Evolutionary conservation across 2,329 filamentous ascomycete genomes (phyloP).

Genomic region (Paraphoma sp.): DNA sequence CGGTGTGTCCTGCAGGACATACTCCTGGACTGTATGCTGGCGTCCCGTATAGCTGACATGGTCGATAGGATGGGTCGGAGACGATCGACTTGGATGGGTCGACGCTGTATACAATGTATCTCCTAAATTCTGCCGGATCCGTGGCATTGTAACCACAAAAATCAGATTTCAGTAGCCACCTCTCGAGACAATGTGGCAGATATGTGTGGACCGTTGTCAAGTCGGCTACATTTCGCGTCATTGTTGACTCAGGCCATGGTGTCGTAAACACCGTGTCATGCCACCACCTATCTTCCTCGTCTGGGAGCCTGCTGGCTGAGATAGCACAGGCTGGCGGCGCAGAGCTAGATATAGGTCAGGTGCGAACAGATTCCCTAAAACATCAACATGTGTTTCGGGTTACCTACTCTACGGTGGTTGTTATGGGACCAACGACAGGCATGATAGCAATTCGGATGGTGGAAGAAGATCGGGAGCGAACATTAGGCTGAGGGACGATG

Average conservation of each 20-base stretch:
- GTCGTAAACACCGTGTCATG: neutral
- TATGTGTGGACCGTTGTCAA: slow-evolving; percentile 2
- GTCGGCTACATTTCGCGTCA: neutral
- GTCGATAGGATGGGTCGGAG: slow-evolving; percentile 4
- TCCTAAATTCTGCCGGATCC: too few species aligned
- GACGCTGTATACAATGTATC: neutral
- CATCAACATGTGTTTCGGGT: too few species aligned
- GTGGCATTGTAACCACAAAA: neutral
- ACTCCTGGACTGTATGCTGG: slow-evolving; percentile 12
- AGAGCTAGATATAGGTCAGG: too few species aligned
- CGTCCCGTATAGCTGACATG: slow-evolving; percentile 6
- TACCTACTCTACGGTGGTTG: too few species aligned
- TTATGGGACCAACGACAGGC: neutral
- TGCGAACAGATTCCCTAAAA: too few species aligned
- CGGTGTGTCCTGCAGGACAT: slow-evolving; percentile 8
- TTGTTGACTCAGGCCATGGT: slow-evolving; percentile 2
- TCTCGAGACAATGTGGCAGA: neutral
- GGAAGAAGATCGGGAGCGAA: neutral
- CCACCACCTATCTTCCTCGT: neutral
- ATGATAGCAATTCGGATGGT: neutral
- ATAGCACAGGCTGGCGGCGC: too few species aligned
- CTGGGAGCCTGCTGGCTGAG: too few species aligned
- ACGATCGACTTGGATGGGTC: neutral
- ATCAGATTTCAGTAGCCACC: slow-evolving; percentile 7
- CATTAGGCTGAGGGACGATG: neutral